These are phyloP conservation scores for Hemileia vastatrix DNA, from an alignment of 1,284 basidiomycete species.

Conservation along the genomic window DNA sequence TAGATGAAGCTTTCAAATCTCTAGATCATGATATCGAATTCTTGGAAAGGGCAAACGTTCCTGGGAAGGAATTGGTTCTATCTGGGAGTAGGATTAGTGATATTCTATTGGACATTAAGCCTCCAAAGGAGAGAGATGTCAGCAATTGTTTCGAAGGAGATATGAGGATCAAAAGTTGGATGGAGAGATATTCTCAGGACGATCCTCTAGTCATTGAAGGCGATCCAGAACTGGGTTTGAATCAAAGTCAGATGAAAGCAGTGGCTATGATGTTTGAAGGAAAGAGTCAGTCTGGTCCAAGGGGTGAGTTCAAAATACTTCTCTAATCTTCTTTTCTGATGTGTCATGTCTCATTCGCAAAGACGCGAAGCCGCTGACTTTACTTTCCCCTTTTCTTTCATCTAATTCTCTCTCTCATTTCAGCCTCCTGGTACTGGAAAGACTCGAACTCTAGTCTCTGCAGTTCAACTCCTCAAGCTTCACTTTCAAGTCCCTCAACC, in stretches of 20 bases:
- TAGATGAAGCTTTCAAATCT: slow-evolving; percentile 57
- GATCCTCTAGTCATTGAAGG: slow-evolving; percentile 61
- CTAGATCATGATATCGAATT: slow-evolving; percentile 56
- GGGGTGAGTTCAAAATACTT: slow-evolving; percentile 54
- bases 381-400: slow-evolving; percentile 9
- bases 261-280: slow-evolving; percentile 76
- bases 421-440: slow-evolving; percentile 94
- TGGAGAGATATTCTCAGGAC: slow-evolving; percentile 45
- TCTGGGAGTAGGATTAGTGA: slow-evolving; percentile 36
- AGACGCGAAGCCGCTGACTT: too few species aligned
- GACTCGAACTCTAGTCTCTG: slow-evolving; percentile 79
- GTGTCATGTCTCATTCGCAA: not conserved
- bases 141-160: slow-evolving; percentile 55
- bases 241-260: slow-evolving; percentile 67
- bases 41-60: slow-evolving; percentile 21
- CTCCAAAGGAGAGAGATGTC: slow-evolving; percentile 60
- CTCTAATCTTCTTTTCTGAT: slow-evolving; percentile 7
- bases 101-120: slow-evolving; percentile 49
- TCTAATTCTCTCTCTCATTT: slow-evolving; percentile 2
- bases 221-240: slow-evolving; percentile 66
- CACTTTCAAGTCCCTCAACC: slow-evolving; percentile 76
- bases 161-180: slow-evolving; percentile 48
- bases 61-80: slow-evolving; percentile 6
- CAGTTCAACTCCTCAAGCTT: slow-evolving; percentile 70
- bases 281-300: slow-evolving; percentile 70